Evolutionary conservation across 768 basidiomycete species (phyloP), one percentile per base, ranked within the genome.

Genomic region (Pulveroboletus ravenelii): DNA sequence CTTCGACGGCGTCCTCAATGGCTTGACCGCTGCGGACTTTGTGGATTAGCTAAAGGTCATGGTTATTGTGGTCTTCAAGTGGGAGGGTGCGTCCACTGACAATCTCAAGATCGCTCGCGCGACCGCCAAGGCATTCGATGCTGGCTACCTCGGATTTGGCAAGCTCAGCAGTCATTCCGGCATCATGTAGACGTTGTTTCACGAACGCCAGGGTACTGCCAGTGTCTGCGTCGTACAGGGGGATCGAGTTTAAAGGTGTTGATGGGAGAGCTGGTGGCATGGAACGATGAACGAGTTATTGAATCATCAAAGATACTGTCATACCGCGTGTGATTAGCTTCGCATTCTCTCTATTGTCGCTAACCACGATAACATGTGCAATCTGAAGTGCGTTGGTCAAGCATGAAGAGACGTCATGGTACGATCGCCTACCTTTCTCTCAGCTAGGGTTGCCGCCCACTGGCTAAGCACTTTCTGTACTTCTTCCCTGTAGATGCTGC

Each of bases 281-380:
- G 41, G 40, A 13, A 47, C 30, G 44, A 41, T 29, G 12, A 37
- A 35, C 35, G 13, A 50, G 9, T 20, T 18, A 13, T 38, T 45
- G n/a, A n/a, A 5, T 17, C 3, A 31, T 20, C 20, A 3, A 10
- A n/a, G 18, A 23, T 31, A 35, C 18, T 10, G 29, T 40, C 55
- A 15, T 59, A 87, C 91, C 86, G 75, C 86, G 87, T 0, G 90
- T 82, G 7, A 98, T 71, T n/a, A 79, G 74, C 63, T 92, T 96
- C 1, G 82, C 75, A 50, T 94, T 87, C 59, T 93, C 92, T 25
- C 88, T 80, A 57, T 92, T 93, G 63, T 98, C 91, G 58, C 90
- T 90, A 39, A 93, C 72, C 31, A 98, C 82, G 42, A 99, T 74
- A 41, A 96, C 92, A 67, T 98, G 94, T 0, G 95, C 95, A 50